Evolutionary conservation across 169 alveolate genomes (phyloP), one percentile per base, ranked within the genome.

Genomic region (Cryptosporidium viatorum): DNA sequence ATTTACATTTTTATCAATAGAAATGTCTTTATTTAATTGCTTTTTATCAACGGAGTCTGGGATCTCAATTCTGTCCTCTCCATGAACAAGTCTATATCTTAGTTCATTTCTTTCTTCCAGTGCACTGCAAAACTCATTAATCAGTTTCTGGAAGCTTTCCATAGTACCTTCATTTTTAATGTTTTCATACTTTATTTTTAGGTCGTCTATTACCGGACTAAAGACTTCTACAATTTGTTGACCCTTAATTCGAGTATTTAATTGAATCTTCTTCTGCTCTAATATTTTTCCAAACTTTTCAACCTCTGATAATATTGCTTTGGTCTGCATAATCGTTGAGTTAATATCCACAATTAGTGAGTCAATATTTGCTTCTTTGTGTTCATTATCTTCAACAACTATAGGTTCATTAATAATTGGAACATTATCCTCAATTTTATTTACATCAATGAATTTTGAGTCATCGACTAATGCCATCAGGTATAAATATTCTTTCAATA

Each of bases 21-120:
- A 51, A 21, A 23, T 16, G 7, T 43, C 43, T n/a, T 48, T 6
- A 23, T 26, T n/a, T 9, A 29, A 23, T 48, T 50, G 62, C 1
- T 58, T 73, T 8, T 73, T 50, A 3, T n/a, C 67, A 55, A 8
- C 35, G 2, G 37, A 26, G 21, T 55, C 35, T 23, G 67, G 23
- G 1, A 23, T 39, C 18, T 52, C 51, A 7, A 52, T 37, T 21
- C 18, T 51, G 3, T 73, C 71, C 55, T 55, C 71, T 23, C 86
- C 86, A 58, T 39, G 65, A 48, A 73, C 71, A 55, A 73, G 86
- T 31, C 71, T 73, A 73, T 73, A 73, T 73, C 86, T 52, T 26
- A 73, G 35, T 55, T 73, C 86, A 73, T 73, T 73, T 73, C 86
- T 73, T 29, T 73, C 71, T 73, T 73, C 86, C 29, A 73, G 58